Conservation (phyloP, 2,329 filamentous ascomycete species). For the Aspergillus persii region DNA sequence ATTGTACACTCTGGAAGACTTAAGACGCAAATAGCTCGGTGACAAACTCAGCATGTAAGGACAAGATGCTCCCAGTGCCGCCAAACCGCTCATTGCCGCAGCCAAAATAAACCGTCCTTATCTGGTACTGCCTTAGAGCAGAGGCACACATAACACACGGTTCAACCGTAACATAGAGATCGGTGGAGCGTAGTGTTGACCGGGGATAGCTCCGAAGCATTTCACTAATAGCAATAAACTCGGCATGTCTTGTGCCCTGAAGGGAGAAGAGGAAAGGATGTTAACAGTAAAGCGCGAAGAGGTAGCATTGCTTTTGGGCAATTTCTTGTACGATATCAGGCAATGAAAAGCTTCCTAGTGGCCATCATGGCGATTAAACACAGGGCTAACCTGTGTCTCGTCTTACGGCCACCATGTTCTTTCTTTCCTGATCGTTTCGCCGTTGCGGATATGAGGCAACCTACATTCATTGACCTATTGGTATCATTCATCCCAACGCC, state of each 20-base stretch:
- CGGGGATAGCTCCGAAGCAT: slow-evolving; percentile 64
- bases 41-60: slow-evolving; percentile 69
- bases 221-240: slow-evolving; percentile 80
- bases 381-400: neutral
- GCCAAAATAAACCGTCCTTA: slow-evolving; percentile 90
- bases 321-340: neutral
- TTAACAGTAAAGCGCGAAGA: neutral
- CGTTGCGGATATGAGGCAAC: slow-evolving; percentile 15
- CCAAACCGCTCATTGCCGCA: slow-evolving; percentile 97
- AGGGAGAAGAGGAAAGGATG: neutral
- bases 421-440: neutral
- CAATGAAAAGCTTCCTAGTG: neutral
- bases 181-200: slow-evolving; percentile 67
- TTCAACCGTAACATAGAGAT: slow-evolving; percentile 95
- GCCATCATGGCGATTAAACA: neutral
- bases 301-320: neutral
- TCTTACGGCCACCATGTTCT: neutral
- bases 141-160: slow-evolving; percentile 99
- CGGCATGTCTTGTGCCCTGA: slow-evolving; percentile 89
- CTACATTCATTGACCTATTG: slow-evolving; percentile 73
- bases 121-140: slow-evolving; percentile 79
- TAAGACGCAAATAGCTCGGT: neutral
- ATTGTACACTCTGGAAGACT: neutral
- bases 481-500: slow-evolving; percentile 96
- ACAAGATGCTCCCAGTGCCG: slow-evolving; percentile 89